These are phyloP conservation scores for Hyaloscypha variabilis DNA, from an alignment of 495 filamentous ascomycete genomes.

Conservation along the genomic window DNA sequence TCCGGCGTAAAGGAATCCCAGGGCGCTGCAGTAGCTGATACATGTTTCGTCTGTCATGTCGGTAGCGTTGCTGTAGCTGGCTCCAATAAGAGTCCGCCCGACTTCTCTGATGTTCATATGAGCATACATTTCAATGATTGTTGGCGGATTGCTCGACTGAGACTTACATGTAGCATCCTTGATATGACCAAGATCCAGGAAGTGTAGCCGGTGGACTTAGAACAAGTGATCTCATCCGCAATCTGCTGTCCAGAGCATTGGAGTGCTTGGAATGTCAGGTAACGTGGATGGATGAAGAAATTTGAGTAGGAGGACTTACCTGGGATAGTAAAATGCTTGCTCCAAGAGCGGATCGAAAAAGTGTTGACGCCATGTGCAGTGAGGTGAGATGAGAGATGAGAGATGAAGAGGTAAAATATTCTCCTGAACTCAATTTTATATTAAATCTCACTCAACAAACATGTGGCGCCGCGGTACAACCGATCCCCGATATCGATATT, in stretches of 20 bases:
- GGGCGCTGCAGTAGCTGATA: slow-evolving; percentile 37
- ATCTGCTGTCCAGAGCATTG: neutral
- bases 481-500: neutral
- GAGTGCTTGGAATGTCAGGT: neutral
- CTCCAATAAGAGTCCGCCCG: slow-evolving; percentile 21
- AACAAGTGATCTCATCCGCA: neutral
- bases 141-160: neutral
- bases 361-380: neutral
- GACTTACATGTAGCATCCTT: slow-evolving; percentile 18
- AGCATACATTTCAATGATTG: neutral
- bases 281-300: neutral
- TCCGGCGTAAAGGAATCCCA: slow-evolving; percentile 41
- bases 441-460: neutral
- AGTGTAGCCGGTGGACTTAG: slow-evolving; percentile 1
- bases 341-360: slow-evolving; percentile 3
- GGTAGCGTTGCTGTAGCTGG: slow-evolving; percentile 4
- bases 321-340: neutral
- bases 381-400: neutral
- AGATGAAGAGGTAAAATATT: neutral
- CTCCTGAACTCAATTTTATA: neutral
- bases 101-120: slow-evolving; percentile 6
- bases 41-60: slow-evolving; percentile 44
- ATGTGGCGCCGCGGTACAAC: neutral
- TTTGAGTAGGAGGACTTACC: neutral
- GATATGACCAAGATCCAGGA: slow-evolving; percentile 15